Percentiles rank a stretch among this genome's conserved stretches.
These are phyloP conservation scores for Lactarius psammicola DNA, from an alignment of 768 basidiomycete species.

Conservation along the genomic window DNA sequence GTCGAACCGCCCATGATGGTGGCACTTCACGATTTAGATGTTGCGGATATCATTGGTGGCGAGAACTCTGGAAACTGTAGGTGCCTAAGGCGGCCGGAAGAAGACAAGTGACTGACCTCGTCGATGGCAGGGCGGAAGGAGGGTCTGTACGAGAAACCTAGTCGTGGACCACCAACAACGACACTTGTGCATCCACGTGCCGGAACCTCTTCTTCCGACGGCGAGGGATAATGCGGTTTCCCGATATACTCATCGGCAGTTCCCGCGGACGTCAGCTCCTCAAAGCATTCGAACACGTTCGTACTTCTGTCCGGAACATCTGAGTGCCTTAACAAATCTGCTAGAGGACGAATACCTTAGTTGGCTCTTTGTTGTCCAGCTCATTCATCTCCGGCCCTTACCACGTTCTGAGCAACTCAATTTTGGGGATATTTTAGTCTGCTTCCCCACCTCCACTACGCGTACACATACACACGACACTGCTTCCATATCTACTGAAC, in stretches of 20 bases:
- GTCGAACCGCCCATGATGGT: background rate
- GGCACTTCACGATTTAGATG: slow-evolving; percentile 16
- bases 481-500: background rate
- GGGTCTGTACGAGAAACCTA: slow-evolving; percentile 13
- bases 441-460: background rate
- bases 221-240: background rate
- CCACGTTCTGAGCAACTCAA: background rate
- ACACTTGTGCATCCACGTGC: background rate
- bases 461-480: background rate
- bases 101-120: background rate
- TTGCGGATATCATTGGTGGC: slow-evolving; percentile 14
- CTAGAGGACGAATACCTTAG: background rate
- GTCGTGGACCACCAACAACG: background rate
- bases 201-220: background rate
- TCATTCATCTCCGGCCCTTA: background rate
- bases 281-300: background rate
- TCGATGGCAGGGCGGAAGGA: slow-evolving; percentile 1
- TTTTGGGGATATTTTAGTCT: background rate
- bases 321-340: background rate
- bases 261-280: background rate
- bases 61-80: slow-evolving; percentile 2
- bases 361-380: background rate
- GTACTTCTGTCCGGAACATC: too few species aligned
- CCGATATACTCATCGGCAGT: background rate
- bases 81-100: background rate